Evolutionary conservation across 345 rosid genomes (phyloP).

Genomic region (Moricandia moricandioides): DNA sequence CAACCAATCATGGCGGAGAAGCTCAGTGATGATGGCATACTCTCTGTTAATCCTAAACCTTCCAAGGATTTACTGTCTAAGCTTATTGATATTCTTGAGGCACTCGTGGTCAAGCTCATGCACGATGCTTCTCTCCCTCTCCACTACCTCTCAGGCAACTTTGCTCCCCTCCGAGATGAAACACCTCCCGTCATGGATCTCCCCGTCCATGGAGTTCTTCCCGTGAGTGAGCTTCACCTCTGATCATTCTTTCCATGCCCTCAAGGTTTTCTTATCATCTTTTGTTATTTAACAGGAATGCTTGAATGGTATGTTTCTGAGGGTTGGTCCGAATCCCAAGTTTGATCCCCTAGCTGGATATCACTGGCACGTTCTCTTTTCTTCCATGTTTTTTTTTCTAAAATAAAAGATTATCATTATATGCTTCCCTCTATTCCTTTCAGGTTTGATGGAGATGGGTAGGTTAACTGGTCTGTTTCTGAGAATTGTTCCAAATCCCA

Average conservation of each 20-base stretch:
- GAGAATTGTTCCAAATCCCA: background rate
- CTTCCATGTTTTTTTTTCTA: background rate
- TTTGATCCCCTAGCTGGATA: slow-evolving; percentile 88
- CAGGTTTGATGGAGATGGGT: slow-evolving; percentile 99
- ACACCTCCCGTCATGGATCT: slow-evolving; percentile 71
- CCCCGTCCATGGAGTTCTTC: slow-evolving; percentile 68
- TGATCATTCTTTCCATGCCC: background rate
- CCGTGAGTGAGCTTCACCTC: slow-evolving; percentile 55
- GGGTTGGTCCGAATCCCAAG: slow-evolving; percentile 92
- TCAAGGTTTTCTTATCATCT: background rate
- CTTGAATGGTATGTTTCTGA: slow-evolving; percentile 78
- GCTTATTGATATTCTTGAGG: slow-evolving; percentile 65
- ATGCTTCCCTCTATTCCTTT: background rate
- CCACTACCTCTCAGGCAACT: slow-evolving; percentile 81
- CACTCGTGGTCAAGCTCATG: slow-evolving; percentile 65
- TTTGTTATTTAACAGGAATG: slow-evolving; percentile 48
- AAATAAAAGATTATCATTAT: background rate
- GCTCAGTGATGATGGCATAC: slow-evolving; percentile 27
- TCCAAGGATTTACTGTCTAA: slow-evolving; percentile 58
- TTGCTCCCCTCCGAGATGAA: slow-evolving; percentile 67
- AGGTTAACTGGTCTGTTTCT: slow-evolving; percentile 24
- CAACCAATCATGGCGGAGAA: slow-evolving; percentile 18
- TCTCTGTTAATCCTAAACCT: slow-evolving; percentile 66
- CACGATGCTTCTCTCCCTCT: slow-evolving; percentile 66
- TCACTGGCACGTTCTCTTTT: slow-evolving; percentile 57